Base-by-base conservation (phyloP, 2,329 filamentous ascomycete species). In the Aspergillus sp. region DNA sequence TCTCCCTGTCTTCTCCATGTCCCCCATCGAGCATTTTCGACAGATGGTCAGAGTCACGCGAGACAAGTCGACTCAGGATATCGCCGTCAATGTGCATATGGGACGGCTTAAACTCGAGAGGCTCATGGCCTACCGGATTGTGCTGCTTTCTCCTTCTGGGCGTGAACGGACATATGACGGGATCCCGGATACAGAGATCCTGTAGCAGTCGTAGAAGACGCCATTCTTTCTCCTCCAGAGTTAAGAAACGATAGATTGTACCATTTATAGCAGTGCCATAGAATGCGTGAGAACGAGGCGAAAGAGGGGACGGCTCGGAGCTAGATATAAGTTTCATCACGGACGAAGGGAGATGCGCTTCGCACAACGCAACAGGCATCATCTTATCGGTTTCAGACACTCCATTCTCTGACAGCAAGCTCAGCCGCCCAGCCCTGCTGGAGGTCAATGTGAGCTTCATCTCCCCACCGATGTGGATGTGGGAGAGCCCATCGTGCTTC, bases 151-250 rank as follows among this genome's bases (percentile, higher is more conserved):
- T 67, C 33, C 67, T 61, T 54, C 70, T 72, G 24, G 73, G 71
- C 3, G 72, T 72, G 59, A 83, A 84, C 3, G 83, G 81, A 57
- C 80, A 85, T 12, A 86, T 72, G 3, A 68, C 62, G 6, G 71
- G 66, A 24, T 80, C 82, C 24, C 74, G 71, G 47, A 81, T 71
- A 27, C 84, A 86, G 48, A 96, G 70, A 58, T 89, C 88, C 67
- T 96, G 88, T 1, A 97, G 70, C 61, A 93, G 86, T 57, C 83
- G 82, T 5, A 98, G 79, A 4, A 96, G 78, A 6, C 82, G 80
- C 84, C 88, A 89, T 7, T 87, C 82, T 2, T 83, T 73, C 17
- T 82, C 67, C 9, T 81, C 77, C 0, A 98, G 75, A 13, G 93
- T 75, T 1, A 83, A 83, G 65, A 97, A 88, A 56, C 89, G 84